Conservation (phyloP, 148 eudicot genomes). For the Rhododendron griersonianum region DNA sequence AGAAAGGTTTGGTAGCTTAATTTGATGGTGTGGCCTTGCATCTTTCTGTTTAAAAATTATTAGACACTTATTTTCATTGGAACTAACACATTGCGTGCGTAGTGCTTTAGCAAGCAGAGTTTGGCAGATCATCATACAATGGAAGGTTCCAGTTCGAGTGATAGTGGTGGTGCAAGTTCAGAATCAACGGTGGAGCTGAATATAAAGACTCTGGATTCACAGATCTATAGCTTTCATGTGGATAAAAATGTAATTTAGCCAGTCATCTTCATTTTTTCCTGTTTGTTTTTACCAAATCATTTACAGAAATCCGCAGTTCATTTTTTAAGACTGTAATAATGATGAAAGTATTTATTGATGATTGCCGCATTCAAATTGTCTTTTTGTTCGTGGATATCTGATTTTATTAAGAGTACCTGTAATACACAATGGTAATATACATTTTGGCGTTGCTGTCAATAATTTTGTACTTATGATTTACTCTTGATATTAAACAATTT, state of each 20-base stretch:
- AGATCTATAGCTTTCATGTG: slow-evolving; percentile 47
- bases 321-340: not conserved
- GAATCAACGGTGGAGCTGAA: slow-evolving; percentile 65
- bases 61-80: not conserved
- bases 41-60: not conserved
- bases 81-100: not conserved
- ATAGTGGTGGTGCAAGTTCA: slow-evolving; percentile 36
- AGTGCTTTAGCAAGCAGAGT: not conserved
- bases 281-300: not conserved
- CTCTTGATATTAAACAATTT: slow-evolving; percentile 4
- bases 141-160: slow-evolving; percentile 55
- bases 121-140: slow-evolving; percentile 38
- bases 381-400: not conserved
- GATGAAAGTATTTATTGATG: not conserved
- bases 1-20: not conserved
- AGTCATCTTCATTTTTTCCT: not conserved
- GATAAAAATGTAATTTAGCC: slow-evolving; percentile 55
- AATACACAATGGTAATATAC: not conserved
- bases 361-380: not conserved
- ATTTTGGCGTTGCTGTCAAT: not conserved
- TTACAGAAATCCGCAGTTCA: not conserved
- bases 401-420: not conserved
- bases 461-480: not conserved
- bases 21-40: not conserved
- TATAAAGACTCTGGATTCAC: slow-evolving; percentile 82